Evolutionary conservation across 1,284 basidiomycete genomes (phyloP).

Genomic region (Trametes hirsuta): DNA sequence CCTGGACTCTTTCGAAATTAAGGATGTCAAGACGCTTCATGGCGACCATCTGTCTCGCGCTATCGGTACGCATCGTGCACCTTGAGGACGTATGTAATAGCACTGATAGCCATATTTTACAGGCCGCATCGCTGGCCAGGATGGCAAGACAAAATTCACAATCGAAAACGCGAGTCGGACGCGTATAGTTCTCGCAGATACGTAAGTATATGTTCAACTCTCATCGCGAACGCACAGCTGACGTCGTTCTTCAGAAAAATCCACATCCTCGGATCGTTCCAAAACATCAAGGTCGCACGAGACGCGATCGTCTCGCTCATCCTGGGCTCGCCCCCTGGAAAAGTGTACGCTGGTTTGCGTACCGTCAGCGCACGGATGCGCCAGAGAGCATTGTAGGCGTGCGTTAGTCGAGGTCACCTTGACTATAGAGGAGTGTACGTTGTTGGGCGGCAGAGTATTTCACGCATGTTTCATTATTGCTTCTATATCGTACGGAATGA

Average conservation of each 20-base stretch:
- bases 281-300: constrained; percentile 96
- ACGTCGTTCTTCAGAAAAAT: constrained; percentile 68
- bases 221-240: background rate
- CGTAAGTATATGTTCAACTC: constrained; percentile 54
- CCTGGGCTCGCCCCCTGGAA: constrained; percentile 94
- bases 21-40: constrained; percentile 97
- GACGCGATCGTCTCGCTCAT: constrained; percentile 96
- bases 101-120: constrained; percentile 1
- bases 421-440: background rate
- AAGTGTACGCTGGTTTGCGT: constrained; percentile 91
- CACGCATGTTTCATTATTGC: constrained; percentile 6
- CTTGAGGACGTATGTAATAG: no score
- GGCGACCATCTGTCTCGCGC: constrained; percentile 96
- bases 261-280: constrained; percentile 92
- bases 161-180: constrained; percentile 98
- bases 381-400: constrained; percentile 72
- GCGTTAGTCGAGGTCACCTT: background rate
- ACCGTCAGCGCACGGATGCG: constrained; percentile 93
- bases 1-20: constrained; percentile 98
- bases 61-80: constrained; percentile 63
- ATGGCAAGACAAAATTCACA: constrained; percentile 97
- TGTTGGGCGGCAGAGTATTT: constrained; percentile 1
- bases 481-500: background rate
- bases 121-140: constrained; percentile 97
- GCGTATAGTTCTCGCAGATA: constrained; percentile 95